These are phyloP conservation scores for Xerophyta viscosa DNA, from an alignment of 106 monocot genomes.

Conservation along the genomic window DNA sequence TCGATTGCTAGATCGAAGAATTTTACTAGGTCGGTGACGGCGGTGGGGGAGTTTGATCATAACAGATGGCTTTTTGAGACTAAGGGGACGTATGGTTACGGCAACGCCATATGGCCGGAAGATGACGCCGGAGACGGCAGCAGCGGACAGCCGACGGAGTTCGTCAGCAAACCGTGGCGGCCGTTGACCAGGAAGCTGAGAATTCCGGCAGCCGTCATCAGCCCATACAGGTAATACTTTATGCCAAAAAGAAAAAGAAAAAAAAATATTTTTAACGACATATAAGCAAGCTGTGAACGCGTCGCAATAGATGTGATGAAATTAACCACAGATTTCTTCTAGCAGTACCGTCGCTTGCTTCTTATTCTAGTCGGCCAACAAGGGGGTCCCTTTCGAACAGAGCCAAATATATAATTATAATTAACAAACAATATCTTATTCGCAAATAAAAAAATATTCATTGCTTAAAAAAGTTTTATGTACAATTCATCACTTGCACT, in stretches of 20 bases:
- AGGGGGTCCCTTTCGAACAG: too few relatives aligned
- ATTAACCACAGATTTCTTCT: too few relatives aligned
- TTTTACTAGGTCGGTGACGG: constrained; percentile 6
- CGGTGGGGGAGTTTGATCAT: constrained; percentile 29
- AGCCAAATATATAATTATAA: too few relatives aligned
- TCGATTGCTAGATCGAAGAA: constrained; percentile 29
- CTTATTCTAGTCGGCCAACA: too few relatives aligned
- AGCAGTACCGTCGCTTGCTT: too few relatives aligned
- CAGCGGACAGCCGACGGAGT: constrained; percentile 33
- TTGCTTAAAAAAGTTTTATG: too few relatives aligned
- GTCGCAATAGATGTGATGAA: too few relatives aligned
- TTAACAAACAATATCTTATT: too few relatives aligned
- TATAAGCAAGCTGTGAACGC: not conserved
- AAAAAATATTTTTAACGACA: too few relatives aligned
- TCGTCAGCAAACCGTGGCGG: constrained; percentile 66
- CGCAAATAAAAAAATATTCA: too few relatives aligned
- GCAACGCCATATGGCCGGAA: constrained; percentile 73
- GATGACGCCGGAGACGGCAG: constrained; percentile 25
- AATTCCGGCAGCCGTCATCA: constrained; percentile 59
- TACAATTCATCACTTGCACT: too few relatives aligned
- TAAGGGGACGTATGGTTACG: constrained; percentile 76
- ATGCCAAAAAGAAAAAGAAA: too few relatives aligned
- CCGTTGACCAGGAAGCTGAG: constrained; percentile 80
- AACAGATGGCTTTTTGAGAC: constrained; percentile 39
- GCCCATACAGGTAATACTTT: constrained; percentile 56